Conservation (phyloP, 106 monocot species). For the Dioscorea dumetorum region DNA sequence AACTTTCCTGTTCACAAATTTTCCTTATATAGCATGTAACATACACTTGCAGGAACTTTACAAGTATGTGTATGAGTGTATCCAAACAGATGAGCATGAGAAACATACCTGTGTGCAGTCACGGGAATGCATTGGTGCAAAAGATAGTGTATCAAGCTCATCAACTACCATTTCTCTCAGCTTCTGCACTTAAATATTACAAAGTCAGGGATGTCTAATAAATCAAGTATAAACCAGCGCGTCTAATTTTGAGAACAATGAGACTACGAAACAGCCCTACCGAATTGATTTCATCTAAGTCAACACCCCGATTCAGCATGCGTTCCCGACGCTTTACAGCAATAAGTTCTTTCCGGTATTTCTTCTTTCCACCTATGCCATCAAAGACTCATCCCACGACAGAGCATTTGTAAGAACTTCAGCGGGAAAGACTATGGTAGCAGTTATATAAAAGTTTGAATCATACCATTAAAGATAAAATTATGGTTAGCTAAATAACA, state of each 20-base stretch:
- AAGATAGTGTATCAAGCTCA: conserved; percentile 60
- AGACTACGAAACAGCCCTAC: conserved; percentile 24
- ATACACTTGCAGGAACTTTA: too few relatives aligned
- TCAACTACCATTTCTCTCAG: conserved; percentile 70
- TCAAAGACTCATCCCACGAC: not conserved
- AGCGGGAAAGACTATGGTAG: too few relatives aligned
- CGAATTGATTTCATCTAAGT: conserved; percentile 87
- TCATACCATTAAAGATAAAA: too few relatives aligned
- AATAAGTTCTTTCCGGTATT: conserved; percentile 75
- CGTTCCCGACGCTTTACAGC: conserved; percentile 73
- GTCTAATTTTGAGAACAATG: too few relatives aligned
- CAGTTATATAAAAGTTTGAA: too few relatives aligned
- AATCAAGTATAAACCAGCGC: too few relatives aligned
- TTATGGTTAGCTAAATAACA: too few relatives aligned
- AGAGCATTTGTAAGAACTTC: too few relatives aligned
- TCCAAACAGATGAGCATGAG: not conserved
- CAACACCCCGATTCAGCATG: conserved; percentile 86
- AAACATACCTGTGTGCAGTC: conserved; percentile 87
- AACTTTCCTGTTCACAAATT: too few relatives aligned
- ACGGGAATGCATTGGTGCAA: conserved; percentile 82
- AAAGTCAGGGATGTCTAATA: not conserved
- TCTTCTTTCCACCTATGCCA: conserved; percentile 78
- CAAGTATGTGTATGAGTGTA: too few relatives aligned
- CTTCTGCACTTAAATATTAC: conserved; percentile 37
- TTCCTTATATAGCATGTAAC: too few relatives aligned